phyloP scores from a whole-genome alignment of 352 stramenopile species.

The Phytophthora litchii region DNA sequence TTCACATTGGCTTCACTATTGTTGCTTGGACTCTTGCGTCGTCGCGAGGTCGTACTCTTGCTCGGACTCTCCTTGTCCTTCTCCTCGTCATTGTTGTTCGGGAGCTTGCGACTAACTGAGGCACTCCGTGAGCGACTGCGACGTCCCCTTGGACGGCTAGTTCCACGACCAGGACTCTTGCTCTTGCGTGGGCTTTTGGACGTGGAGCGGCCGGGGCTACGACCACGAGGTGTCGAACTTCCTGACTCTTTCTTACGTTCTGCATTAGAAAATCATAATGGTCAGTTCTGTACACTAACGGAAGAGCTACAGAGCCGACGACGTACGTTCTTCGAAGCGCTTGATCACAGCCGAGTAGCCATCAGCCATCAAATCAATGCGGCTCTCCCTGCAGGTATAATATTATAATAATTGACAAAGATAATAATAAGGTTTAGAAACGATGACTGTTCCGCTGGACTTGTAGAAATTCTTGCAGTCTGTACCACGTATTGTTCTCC shows the following conservation, averaged over 20 bases:
- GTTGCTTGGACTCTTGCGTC: conserved; percentile 25
- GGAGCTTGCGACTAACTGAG: conserved; percentile 51
- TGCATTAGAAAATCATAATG: conserved; percentile 18
- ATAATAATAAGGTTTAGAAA: conserved; percentile 4
- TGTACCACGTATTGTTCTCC: conserved; percentile 87
- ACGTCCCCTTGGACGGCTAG: conserved; percentile 35
- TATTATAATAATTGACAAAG: background rate
- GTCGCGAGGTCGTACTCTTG: conserved; percentile 16
- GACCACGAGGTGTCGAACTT: conserved; percentile 38
- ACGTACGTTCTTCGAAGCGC: conserved; percentile 66
- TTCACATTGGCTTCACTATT: conserved; percentile 24
- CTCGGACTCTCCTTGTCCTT: conserved; percentile 12
- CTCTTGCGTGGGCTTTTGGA: conserved; percentile 40
- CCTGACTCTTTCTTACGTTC: conserved; percentile 62
- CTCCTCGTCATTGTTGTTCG: conserved; percentile 20
- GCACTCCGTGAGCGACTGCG: conserved; percentile 69
- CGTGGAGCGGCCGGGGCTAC: conserved; percentile 48
- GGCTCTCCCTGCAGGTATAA: conserved; percentile 64
- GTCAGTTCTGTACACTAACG: background rate
- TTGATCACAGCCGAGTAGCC: conserved; percentile 77
- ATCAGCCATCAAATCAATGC: conserved; percentile 80
- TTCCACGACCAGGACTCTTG: conserved; percentile 48
- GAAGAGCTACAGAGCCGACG: background rate
- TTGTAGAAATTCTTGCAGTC: background rate
- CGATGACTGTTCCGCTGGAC: background rate